Conservation (phyloP, 345 rosid species). For the Corchorus olitorius region DNA sequence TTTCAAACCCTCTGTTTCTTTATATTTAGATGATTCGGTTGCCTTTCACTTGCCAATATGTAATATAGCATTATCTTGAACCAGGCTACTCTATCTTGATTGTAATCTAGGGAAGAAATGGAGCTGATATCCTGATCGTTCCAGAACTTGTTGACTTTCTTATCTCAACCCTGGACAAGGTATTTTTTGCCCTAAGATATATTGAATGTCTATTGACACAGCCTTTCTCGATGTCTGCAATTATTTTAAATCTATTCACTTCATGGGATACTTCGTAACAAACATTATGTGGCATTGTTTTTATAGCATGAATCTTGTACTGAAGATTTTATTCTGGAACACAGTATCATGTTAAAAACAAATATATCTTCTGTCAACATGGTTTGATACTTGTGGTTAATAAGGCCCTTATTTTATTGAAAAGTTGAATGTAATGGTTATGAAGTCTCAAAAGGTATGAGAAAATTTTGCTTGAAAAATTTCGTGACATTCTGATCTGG, state of each 20-base stretch:
- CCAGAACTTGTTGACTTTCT: slow-evolving; percentile 88
- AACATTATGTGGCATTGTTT: slow-evolving; percentile 1
- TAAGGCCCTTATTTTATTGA: background rate
- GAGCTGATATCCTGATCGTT: slow-evolving; percentile 83
- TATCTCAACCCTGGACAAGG: slow-evolving; percentile 79
- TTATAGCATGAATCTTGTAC: background rate
- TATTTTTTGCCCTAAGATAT: slow-evolving; percentile 17
- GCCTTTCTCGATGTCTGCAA: background rate
- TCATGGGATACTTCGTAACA: background rate
- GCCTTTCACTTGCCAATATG: background rate
- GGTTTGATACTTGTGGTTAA: slow-evolving; percentile 2
- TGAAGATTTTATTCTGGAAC: background rate
- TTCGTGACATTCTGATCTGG: background rate
- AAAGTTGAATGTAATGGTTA: background rate
- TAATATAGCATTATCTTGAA: background rate
- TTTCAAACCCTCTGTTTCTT: background rate
- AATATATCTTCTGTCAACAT: background rate
- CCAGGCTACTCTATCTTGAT: slow-evolving; percentile 10
- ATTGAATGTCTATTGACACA: background rate
- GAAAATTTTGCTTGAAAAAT: background rate
- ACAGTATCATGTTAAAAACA: background rate
- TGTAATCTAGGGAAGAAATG: slow-evolving; percentile 68
- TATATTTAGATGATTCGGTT: background rate
- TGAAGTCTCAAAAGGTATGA: background rate
- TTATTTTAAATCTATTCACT: background rate